Evolutionary conservation across 2,329 filamentous ascomycete genomes (phyloP).

Genomic region (Phaeoacremonium minimum): DNA sequence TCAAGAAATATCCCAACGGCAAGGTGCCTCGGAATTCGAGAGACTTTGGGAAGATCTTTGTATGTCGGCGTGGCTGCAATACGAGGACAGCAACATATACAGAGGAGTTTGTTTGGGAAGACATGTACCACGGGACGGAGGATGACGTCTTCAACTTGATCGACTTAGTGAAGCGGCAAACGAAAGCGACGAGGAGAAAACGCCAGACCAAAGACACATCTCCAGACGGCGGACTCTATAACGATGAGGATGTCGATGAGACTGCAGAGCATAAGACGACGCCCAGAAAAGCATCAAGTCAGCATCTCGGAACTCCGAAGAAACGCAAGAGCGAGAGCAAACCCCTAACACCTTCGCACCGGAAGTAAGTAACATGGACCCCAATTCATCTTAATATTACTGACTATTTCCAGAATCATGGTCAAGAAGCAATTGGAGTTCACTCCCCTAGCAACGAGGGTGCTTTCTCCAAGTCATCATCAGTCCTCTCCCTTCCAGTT

Average conservation of each 20-base stretch:
- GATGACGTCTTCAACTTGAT: conserved; percentile 64
- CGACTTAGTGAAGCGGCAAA: conserved; percentile 64
- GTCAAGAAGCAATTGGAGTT: conserved; percentile 91
- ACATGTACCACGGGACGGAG: conserved; percentile 65
- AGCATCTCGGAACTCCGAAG: conserved; percentile 43
- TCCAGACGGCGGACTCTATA: conserved; percentile 24
- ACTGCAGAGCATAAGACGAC: conserved; percentile 26
- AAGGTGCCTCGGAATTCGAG: conserved; percentile 67
- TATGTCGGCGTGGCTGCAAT: conserved; percentile 87
- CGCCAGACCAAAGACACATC: conserved; percentile 18
- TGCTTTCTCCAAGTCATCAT: conserved; percentile 70
- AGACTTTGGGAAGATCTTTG: conserved; percentile 79
- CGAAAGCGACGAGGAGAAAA: conserved; percentile 63
- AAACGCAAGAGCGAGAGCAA: conserved; percentile 50
- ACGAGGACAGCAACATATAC: conserved; percentile 87
- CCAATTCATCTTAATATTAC: no score
- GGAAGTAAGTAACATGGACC: conserved; percentile 29
- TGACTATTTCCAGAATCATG: conserved; percentile 54
- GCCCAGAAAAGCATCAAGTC: conserved; percentile 22
- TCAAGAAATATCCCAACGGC: conserved; percentile 66
- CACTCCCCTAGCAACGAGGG: conserved; percentile 86
- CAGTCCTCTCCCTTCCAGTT: conserved; percentile 87
- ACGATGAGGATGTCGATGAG: conserved; percentile 22
- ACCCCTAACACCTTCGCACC: conserved; percentile 35
- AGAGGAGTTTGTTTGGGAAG: conserved; percentile 87